Conservation (phyloP, 176 grass and related monocot genomes). For the Triticum urartu region DNA sequence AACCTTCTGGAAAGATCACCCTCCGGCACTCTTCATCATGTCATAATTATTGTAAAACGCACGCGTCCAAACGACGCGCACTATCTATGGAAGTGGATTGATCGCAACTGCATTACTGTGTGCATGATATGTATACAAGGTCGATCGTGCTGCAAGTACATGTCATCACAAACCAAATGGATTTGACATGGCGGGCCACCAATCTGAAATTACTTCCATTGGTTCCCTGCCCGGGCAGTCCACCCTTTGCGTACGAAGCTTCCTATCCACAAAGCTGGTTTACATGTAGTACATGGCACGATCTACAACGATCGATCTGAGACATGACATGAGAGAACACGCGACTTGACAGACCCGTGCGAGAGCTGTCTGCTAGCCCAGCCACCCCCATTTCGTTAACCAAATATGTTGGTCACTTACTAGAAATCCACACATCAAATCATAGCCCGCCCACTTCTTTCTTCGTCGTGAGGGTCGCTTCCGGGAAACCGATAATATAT, state of each 20-base stretch:
- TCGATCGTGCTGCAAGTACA: neutral
- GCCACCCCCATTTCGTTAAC: neutral
- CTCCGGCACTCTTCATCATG: too few species aligned
- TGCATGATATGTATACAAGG: neutral
- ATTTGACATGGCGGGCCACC: neutral
- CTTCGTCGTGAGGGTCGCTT: neutral
- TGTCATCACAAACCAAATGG: neutral
- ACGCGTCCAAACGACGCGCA: neutral
- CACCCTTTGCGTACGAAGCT: neutral
- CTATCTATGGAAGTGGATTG: neutral
- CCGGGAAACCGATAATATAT: neutral
- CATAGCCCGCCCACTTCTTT: neutral
- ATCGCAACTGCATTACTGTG: neutral
- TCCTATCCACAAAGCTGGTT: neutral
- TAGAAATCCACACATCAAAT: neutral
- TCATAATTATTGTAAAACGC: too few species aligned
- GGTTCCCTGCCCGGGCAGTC: neutral
- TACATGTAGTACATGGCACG: neutral
- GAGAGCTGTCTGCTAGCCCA: neutral
- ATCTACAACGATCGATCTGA: neutral
- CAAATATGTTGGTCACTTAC: neutral
- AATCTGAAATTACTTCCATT: neutral
- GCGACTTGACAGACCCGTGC: conserved; percentile 3
- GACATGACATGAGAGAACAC: neutral
- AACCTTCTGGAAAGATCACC: too few species aligned